phyloP scores from a whole-genome alignment of 2,329 filamentous ascomycete genomes.

The Fusarium nematophilum region DNA sequence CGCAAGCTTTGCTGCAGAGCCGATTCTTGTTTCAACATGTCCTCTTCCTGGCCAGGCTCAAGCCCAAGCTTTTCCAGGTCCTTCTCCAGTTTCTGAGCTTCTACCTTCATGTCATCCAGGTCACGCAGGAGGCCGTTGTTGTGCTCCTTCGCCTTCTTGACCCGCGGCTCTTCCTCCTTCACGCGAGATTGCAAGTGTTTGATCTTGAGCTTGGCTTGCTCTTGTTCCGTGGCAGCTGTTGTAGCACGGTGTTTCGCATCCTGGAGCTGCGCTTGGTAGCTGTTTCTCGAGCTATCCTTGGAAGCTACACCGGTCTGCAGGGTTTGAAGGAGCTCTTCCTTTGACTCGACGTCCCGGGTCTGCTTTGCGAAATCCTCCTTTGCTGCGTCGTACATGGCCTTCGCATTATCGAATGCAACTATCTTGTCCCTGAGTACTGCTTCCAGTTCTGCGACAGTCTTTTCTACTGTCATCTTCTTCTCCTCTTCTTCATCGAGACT shows the following conservation, averaged over 20 bases:
- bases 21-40: conserved; percentile 85
- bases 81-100: conserved; percentile 85
- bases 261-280: conserved; percentile 95
- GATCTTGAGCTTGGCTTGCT: conserved; percentile 97
- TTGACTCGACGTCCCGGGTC: conserved; percentile 86
- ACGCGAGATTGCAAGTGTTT: conserved; percentile 90
- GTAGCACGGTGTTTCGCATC: conserved; percentile 88
- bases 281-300: conserved; percentile 97
- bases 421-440: conserved; percentile 84
- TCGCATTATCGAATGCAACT: conserved; percentile 80
- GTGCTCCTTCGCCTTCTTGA: conserved; percentile 94
- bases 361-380: conserved; percentile 88
- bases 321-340: conserved; percentile 95
- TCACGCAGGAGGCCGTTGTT: conserved; percentile 89
- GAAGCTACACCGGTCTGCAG: conserved; percentile 97
- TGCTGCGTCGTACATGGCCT: conserved; percentile 82
- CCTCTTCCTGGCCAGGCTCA: conserved; percentile 86
- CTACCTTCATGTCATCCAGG: conserved; percentile 80
- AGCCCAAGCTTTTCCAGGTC: conserved; percentile 87
- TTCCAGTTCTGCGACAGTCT: conserved; percentile 83
- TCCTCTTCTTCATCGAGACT: conserved; percentile 89
- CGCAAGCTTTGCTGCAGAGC: conserved; percentile 85
- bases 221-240: conserved; percentile 88
- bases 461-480: conserved; percentile 77
- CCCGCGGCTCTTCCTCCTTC: conserved; percentile 95